Conservation (phyloP, 2,329 filamentous ascomycete species). For the Simplicillium sp. region DNA sequence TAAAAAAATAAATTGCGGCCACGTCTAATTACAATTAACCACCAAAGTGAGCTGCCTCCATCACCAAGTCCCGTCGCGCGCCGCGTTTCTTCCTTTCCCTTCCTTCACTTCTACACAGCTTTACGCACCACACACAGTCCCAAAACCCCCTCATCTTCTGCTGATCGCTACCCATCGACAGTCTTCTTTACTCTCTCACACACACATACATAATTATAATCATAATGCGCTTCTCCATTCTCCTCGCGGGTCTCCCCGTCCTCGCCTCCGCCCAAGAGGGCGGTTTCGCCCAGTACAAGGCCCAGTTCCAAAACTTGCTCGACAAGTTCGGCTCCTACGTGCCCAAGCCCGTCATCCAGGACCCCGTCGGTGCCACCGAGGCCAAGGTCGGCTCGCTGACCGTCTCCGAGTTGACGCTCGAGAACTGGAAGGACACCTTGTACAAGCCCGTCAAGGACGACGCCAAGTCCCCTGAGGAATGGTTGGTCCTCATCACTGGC, state of each 20-base stretch:
- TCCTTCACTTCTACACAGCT: background rate
- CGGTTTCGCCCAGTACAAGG: slow-evolving; percentile 47
- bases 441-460: slow-evolving; percentile 50
- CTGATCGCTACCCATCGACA: background rate
- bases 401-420: slow-evolving; percentile 48
- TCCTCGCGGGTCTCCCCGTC: slow-evolving; percentile 43
- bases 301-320: slow-evolving; percentile 54
- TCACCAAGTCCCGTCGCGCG: background rate
- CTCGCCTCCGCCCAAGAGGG: slow-evolving; percentile 43
- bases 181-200: background rate
- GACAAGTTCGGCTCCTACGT: slow-evolving; percentile 47
- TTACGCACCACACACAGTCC: background rate
- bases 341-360: slow-evolving; percentile 34
- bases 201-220: slow-evolving; percentile 3
- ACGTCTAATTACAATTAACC: too few relatives aligned
- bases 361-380: slow-evolving; percentile 29
- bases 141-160: background rate
- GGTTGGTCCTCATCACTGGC: slow-evolving; percentile 66
- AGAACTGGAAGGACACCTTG: slow-evolving; percentile 63
- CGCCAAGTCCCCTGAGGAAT: slow-evolving; percentile 59
- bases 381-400: slow-evolving; percentile 29
- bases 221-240: slow-evolving; percentile 48
- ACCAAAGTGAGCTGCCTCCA: too few relatives aligned
- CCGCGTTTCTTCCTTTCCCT: background rate
- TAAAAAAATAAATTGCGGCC: too few relatives aligned